Base-by-base conservation (phyloP, 1,284 basidiomycete genomes). In the Entoloma clypeatum region DNA sequence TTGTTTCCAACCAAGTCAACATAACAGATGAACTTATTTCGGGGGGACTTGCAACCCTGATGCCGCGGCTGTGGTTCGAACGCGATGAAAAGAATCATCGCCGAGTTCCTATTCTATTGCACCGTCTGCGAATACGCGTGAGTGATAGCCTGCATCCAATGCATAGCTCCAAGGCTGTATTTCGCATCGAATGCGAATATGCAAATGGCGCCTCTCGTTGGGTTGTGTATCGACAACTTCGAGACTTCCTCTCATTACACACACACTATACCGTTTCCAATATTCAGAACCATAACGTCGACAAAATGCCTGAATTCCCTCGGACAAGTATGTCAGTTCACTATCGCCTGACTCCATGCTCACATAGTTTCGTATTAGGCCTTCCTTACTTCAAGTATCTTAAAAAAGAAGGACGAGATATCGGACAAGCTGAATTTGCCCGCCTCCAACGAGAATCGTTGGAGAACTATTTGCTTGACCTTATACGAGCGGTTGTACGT, bases 151-250 rank as follows among this genome's bases (percentile, higher is more conserved):
- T 95, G 36, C 82, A 94, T 63, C 86, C 90, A 3, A 68, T 88
- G 49, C 77, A 89, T 54, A 77, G 79, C 22, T 71, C 80, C 39
- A 90, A 88, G 56, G 80, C 88, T 4, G 81, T 93, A 3, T 96
- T 94, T 62, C 79, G 92, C 13, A 92, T 96, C 52, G 92, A 96
- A 63, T 95, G 94, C 64, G 91, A 96, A 64, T 98, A 99, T 58
- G 95, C 92, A 1, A 93, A 96, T 51, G 91, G 92, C n/a, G 84
- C 85, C 3, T 83, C 86, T 43, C 83, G 90, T 61, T 99, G 96
- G 95, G 92, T 97, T 22, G 80, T 99, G 32, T 98, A 99, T 64
- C 83, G 95, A 40, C 88, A 95, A 63, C 72, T 97, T 38, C 81
- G 91, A 47, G 95, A 99, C 62, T 97, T 99, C 58, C 53, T 97